Conservation (phyloP, 1,284 basidiomycete genomes). For the Cerrena zonata region DNA sequence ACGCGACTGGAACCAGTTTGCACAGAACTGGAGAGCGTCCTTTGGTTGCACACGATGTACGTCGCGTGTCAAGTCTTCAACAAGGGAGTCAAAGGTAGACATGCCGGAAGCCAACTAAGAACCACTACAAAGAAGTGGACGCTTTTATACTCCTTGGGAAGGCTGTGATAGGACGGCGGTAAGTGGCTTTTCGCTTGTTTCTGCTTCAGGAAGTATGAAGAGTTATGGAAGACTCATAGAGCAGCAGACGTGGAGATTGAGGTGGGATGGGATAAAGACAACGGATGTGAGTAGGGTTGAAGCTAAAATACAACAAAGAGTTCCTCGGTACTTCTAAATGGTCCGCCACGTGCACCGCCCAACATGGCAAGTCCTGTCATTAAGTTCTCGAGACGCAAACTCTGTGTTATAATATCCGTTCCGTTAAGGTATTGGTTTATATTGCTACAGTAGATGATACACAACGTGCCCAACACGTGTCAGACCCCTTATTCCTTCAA, state of each 20-base stretch:
- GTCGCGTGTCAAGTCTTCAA: constrained; percentile 85
- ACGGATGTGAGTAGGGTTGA: not conserved
- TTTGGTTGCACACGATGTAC: constrained; percentile 78
- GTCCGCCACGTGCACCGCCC: not conserved
- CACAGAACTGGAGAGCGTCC: constrained; percentile 89
- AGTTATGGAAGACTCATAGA: not conserved
- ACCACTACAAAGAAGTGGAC: not conserved
- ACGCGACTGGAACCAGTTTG: constrained; percentile 89
- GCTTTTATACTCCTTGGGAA: constrained; percentile 1
- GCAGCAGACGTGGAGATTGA: not conserved
- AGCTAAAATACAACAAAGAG: not conserved
- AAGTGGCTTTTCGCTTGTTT: constrained; percentile 4
- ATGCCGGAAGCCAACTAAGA: constrained; percentile 22
- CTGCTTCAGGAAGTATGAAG: not conserved
- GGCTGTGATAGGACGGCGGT: not conserved
- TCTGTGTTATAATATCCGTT: too few relatives aligned
- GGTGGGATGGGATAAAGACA: not conserved
- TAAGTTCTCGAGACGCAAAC: too few relatives aligned
- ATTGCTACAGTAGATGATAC: too few relatives aligned
- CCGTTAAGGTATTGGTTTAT: too few relatives aligned
- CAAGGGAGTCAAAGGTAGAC: constrained; percentile 75
- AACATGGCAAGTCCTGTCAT: not conserved
- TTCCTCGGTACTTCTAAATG: not conserved
- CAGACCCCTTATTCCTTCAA: constrained; percentile 20
- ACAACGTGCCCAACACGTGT: too few relatives aligned